phyloP scores from a whole-genome alignment of 495 filamentous ascomycete genomes.

The Daldinia bambusicola region DNA sequence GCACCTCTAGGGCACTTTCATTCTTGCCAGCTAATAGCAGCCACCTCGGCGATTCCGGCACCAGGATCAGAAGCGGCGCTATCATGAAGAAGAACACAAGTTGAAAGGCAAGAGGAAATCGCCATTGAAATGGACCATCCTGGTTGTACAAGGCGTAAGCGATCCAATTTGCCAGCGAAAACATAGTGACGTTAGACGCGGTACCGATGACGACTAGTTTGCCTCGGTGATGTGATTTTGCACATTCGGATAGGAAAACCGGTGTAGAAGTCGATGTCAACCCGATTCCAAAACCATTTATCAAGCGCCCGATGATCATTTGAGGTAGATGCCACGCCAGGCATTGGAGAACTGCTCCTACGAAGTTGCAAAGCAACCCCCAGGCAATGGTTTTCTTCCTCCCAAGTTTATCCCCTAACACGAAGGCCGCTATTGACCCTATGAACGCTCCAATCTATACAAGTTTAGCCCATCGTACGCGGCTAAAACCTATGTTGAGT shows the following conservation, averaged over 20 bases:
- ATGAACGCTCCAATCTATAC: conserved; percentile 51
- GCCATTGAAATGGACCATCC: conserved; percentile 56
- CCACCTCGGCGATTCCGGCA: conserved; percentile 55
- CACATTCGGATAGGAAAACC: conserved; percentile 67
- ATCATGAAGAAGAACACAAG: conserved; percentile 57
- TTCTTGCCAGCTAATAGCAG: conserved; percentile 40
- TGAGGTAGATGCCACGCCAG: conserved; percentile 55
- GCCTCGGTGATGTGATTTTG: conserved; percentile 62
- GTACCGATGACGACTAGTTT: conserved; percentile 48
- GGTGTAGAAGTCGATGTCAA: conserved; percentile 68
- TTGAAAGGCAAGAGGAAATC: conserved; percentile 63
- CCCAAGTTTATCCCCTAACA: conserved; percentile 56
- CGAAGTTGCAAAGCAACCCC: conserved; percentile 65
- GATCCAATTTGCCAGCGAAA: conserved; percentile 53
- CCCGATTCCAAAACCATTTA: conserved; percentile 74
- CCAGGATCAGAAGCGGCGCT: conserved; percentile 47
- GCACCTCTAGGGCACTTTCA: conserved; percentile 46
- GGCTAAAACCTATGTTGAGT: background rate
- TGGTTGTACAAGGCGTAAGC: conserved; percentile 52
- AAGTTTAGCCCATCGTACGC: conserved; percentile 36
- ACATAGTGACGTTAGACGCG: conserved; percentile 39
- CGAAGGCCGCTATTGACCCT: conserved; percentile 50
- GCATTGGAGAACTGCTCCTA: conserved; percentile 62
- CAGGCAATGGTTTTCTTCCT: conserved; percentile 67
- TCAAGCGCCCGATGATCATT: conserved; percentile 69